phyloP scores from a whole-genome alignment of 768 basidiomycete species.

The Calocybe cyanea region DNA sequence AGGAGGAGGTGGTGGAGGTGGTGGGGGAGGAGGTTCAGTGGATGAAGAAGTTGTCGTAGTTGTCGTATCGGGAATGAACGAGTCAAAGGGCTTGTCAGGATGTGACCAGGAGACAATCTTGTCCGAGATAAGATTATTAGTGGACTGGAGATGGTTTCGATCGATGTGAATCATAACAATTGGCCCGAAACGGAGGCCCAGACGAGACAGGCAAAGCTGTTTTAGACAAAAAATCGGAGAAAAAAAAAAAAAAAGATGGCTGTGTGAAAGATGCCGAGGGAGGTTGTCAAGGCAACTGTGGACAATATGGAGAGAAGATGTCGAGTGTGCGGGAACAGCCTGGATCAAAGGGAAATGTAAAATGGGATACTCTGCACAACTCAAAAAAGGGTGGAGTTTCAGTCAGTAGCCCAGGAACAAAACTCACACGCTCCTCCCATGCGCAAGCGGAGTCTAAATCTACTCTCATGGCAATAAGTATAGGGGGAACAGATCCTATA shows the following conservation, averaged over 20 bases:
- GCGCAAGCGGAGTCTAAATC: slow-evolving; percentile 13
- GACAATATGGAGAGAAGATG: slow-evolving; percentile 13
- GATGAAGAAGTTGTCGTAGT: no score
- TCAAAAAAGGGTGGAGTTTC: slow-evolving; percentile 8
- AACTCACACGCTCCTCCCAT: slow-evolving; percentile 13
- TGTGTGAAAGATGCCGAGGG: slow-evolving; percentile 13
- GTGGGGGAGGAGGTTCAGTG: no score
- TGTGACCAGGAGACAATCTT: slow-evolving; percentile 16
- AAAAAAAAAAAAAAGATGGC: no score
- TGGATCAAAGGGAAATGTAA: no score
- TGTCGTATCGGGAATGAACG: not conserved
- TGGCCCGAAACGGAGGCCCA: slow-evolving; percentile 15
- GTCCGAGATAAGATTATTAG: slow-evolving; percentile 17
- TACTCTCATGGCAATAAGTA: not conserved
- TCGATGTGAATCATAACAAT: slow-evolving; percentile 49
- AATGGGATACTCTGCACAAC: no score
- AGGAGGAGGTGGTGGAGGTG: no score
- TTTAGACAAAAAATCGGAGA: no score
- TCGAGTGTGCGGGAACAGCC: no score
- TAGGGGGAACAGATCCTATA: not conserved
- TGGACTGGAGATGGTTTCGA: slow-evolving; percentile 39
- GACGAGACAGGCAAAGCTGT: slow-evolving; percentile 1
- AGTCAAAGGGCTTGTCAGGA: slow-evolving; percentile 12
- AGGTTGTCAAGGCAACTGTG: not conserved
- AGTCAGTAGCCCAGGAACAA: slow-evolving; percentile 10